Base-by-base conservation (phyloP, 306 rosid species). In the Prunus padus region DNA sequence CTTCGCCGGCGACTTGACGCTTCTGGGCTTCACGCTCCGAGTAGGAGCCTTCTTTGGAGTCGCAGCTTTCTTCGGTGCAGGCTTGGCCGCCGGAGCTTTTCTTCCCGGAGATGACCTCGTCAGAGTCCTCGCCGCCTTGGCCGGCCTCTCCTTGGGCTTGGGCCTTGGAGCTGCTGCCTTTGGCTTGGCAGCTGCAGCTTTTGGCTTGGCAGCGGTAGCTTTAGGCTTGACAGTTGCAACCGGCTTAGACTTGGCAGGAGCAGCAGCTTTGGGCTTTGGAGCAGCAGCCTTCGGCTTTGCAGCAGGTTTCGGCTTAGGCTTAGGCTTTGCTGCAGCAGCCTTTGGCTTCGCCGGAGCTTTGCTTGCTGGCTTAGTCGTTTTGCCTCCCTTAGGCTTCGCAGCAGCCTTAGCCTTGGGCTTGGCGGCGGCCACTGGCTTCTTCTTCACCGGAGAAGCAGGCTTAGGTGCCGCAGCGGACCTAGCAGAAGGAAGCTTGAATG, bases 41-140 rank as follows among this genome's bases (percentile, higher is more conserved):
- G 80, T 77, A 3, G 91, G 78, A 0, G 89, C 84, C 61, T 92
- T 92, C 83, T 87, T 90, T 1, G 75, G 37, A 0, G 80, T 77
- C 16, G 79, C 69, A 1, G 85, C 92, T 65, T 87, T 90, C 88
- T 90, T 87, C 14, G 77, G 57, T 0, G 77, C 65, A 1, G 93
- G 62, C 63, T 77, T 90, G 0, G 90, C 63, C 2, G 87, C 61
- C 11, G 89, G 78, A 1, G 83, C 90, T 40, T 78, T 89, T 80
- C 75, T 87, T n/a, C 92, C 97, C 0, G 96, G 97, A 0, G 90
- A 73, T 0, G 90, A 81, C 76, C 97, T 87, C 30, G 90, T 85
- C 72, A 92, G 85, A 3, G 93, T 89, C 79, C 92, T 84, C 11
- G 90, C 30, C 3, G 83, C 92, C 84, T 92, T 92, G 0, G 78